Percentiles rank a stretch among this genome's conserved stretches.
Conservation (phyloP, 2,329 filamentous ascomycete species). For the Aspergillus costaricaensis region DNA sequence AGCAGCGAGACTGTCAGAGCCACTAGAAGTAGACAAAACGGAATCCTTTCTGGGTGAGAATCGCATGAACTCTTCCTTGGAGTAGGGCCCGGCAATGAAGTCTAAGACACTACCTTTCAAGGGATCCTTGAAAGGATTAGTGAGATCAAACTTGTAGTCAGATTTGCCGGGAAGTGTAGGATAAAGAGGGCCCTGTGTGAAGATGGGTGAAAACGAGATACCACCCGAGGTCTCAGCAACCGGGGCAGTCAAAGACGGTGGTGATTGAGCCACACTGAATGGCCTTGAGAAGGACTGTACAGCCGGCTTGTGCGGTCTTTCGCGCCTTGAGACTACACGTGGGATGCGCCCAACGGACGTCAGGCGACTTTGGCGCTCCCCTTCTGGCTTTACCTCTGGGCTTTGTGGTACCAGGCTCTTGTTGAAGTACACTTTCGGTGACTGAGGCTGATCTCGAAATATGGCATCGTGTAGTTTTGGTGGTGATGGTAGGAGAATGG, state of each 20-base stretch:
- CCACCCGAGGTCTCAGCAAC: slow-evolving; percentile 26
- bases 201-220: slow-evolving; percentile 23
- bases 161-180: not conserved
- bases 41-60: slow-evolving; percentile 76
- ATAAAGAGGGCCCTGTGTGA: not conserved
- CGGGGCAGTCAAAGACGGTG: slow-evolving; percentile 39
- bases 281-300: slow-evolving; percentile 84
- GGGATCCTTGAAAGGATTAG: slow-evolving; percentile 38
- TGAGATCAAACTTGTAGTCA: slow-evolving; percentile 27
- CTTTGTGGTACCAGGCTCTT: slow-evolving; percentile 25
- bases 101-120: slow-evolving; percentile 32
- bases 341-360: slow-evolving; percentile 85
- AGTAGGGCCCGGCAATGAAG: slow-evolving; percentile 42
- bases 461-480: slow-evolving; percentile 40
- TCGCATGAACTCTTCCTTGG: slow-evolving; percentile 65
- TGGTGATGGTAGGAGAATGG: slow-evolving; percentile 46
- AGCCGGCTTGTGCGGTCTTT: slow-evolving; percentile 65
- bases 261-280: slow-evolving; percentile 58
- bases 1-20: slow-evolving; percentile 62
- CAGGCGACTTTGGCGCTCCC: slow-evolving; percentile 63
- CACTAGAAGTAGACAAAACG: slow-evolving; percentile 64
- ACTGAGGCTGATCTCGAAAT: slow-evolving; percentile 30
- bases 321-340: slow-evolving; percentile 68
- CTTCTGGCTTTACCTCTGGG: slow-evolving; percentile 21
- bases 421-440: slow-evolving; percentile 42